Percentiles rank a stretch among this genome's conserved stretches.
These are phyloP conservation scores for Suillus decipiens DNA, from an alignment of 768 basidiomycete genomes.

Conservation along the genomic window DNA sequence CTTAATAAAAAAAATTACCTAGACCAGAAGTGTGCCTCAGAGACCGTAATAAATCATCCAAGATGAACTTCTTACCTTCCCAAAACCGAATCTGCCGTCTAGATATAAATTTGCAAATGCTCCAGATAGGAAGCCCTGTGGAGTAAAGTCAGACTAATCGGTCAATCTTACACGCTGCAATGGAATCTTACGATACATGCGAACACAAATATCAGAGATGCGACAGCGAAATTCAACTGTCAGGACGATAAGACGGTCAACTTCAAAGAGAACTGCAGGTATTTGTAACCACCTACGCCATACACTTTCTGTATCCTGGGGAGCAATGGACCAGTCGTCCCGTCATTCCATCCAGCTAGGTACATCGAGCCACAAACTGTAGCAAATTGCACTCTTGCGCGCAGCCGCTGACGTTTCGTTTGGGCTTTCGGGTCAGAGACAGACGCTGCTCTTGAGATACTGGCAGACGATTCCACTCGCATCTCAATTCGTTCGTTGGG, in stretches of 20 bases:
- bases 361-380: constrained; percentile 59
- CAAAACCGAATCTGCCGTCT: constrained; percentile 34
- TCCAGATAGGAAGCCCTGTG: constrained; percentile 34
- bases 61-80: constrained; percentile 26
- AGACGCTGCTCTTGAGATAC: neutral
- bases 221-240: constrained; percentile 51
- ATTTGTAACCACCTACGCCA: constrained; percentile 33
- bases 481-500: neutral
- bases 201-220: constrained; percentile 59
- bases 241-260: constrained; percentile 6
- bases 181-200: constrained; percentile 39
- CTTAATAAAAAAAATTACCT: too few relatives aligned
- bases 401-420: constrained; percentile 12
- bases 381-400: constrained; percentile 47
- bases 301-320: constrained; percentile 68
- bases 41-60: neutral
- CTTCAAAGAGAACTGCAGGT: neutral
- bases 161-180: neutral
- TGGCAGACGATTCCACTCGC: neutral
- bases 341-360: constrained; percentile 79
- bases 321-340: constrained; percentile 70
- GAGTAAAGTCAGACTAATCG: neutral
- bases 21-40: neutral
- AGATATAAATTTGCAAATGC: constrained; percentile 33
- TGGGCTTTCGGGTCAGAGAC: constrained; percentile 10